Percentiles rank a stretch among this genome's conserved stretches.
Conservation (phyloP, 176 grass and related monocot species). For the Tillandsia leiboldiana region DNA sequence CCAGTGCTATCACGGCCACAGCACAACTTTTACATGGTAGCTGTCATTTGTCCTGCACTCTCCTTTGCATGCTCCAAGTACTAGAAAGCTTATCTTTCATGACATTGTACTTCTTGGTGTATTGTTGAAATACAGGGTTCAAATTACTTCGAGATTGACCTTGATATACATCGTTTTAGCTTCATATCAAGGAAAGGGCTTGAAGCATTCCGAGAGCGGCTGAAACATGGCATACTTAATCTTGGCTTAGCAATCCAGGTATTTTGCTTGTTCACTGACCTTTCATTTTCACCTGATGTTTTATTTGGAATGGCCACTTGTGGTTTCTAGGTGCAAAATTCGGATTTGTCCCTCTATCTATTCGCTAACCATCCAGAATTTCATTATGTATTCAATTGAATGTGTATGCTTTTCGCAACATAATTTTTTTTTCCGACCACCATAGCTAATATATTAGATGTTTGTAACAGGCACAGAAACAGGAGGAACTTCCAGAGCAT, state of each 20-base stretch:
- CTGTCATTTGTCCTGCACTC: not conserved
- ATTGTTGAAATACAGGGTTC: slow-evolving; percentile 49
- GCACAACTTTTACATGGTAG: slow-evolving; percentile 81
- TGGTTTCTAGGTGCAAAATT: too few relatives aligned
- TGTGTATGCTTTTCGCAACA: too few relatives aligned
- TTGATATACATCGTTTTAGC: slow-evolving; percentile 88
- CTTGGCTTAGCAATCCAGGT: slow-evolving; percentile 87
- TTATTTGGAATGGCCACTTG: too few relatives aligned
- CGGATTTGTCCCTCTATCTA: too few relatives aligned
- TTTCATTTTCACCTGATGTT: too few relatives aligned
- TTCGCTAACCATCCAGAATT: too few relatives aligned
- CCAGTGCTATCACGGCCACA: slow-evolving; percentile 75
- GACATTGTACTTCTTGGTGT: not conserved
- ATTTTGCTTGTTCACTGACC: not conserved
- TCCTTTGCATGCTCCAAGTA: slow-evolving; percentile 10
- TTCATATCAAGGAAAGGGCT: slow-evolving; percentile 81
- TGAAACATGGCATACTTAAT: slow-evolving; percentile 71
- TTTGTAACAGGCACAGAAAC: slow-evolving; percentile 80
- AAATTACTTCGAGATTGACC: slow-evolving; percentile 94
- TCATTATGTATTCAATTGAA: too few relatives aligned
- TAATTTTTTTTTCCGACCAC: too few relatives aligned
- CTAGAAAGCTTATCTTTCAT: not conserved
- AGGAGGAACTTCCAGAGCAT: slow-evolving; percentile 94
- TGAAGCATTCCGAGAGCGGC: slow-evolving; percentile 52
- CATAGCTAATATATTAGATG: slow-evolving; percentile 4